Conservation (phyloP, 768 basidiomycete species). For the Leccinum obscurum region DNA sequence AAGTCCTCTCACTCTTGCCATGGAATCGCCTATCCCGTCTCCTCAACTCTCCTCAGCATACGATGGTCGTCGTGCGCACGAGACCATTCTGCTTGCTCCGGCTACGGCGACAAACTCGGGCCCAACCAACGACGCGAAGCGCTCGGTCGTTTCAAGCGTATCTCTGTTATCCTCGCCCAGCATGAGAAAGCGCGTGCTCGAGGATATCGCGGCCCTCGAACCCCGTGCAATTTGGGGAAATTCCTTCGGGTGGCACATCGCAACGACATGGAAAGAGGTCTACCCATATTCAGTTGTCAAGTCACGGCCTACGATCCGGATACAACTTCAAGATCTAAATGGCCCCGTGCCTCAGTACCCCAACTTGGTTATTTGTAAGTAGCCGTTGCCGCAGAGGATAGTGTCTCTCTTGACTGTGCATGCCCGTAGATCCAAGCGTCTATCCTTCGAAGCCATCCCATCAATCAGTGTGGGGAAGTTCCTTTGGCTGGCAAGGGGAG, state of each 20-base stretch:
- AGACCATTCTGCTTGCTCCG: conserved; percentile 54
- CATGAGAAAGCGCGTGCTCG: conserved; percentile 47
- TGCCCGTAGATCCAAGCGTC: conserved; percentile 34
- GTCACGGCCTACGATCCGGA: conserved; percentile 1
- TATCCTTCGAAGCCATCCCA: conserved; percentile 25
- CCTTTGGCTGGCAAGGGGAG: conserved; percentile 23
- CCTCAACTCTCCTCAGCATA: conserved; percentile 53
- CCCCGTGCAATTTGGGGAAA: conserved; percentile 20
- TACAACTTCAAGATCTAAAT: conserved; percentile 12
- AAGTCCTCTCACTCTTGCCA: conserved; percentile 51
- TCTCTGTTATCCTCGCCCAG: conserved; percentile 57
- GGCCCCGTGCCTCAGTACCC: conserved; percentile 25
- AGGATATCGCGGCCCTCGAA: conserved; percentile 12
- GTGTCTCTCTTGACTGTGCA: neutral
- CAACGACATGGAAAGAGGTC: conserved; percentile 22
- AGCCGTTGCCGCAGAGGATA: neutral
- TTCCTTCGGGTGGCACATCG: conserved; percentile 26
- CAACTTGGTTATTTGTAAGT: conserved; percentile 33
- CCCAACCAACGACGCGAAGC: conserved; percentile 43
- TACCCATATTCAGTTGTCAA: conserved; percentile 17
- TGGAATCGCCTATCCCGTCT: conserved; percentile 41
- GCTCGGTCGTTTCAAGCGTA: conserved; percentile 34
- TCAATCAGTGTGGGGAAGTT: conserved; percentile 13
- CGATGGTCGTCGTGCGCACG: conserved; percentile 48
- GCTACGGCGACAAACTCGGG: conserved; percentile 48